Evolutionary conservation across 1,284 basidiomycete genomes (phyloP), one percentile per base, ranked within the genome.

Genomic region (Hypsizygus ulmarius): DNA sequence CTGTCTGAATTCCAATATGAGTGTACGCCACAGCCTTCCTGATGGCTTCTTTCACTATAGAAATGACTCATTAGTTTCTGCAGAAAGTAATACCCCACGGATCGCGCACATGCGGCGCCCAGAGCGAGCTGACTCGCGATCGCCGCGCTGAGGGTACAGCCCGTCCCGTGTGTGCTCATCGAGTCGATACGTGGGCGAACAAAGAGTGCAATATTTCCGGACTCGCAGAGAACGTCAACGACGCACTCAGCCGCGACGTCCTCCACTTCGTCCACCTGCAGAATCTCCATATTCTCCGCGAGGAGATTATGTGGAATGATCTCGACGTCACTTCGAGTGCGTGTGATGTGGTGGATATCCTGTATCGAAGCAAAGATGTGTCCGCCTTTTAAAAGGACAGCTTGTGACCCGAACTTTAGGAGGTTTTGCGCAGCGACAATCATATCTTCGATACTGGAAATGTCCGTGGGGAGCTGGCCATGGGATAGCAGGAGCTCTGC

Each of bases 91-190:
- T 3, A 25, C 48, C 21, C 5, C 25, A 43, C 41, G n/a, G 18
- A 43, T 15, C 14, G 69, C 75, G 63, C 57, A 84, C 84, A 58
- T 1, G 62, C 58, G 10, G 60, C 57, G 30, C 84, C 84, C 32
- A 72, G 70, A 0, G 79, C 84, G 10, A 93, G 69, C 16, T 75
- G 74, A 43, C 84, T 84, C 1, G 88, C 84, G 11, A 97, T 76
- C 0, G 93, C 91, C 0, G 93, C 85, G 33, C 86, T 88, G 7
- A 97, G 74, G 0, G 95, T 97, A 64, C 94, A 98, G 1, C 95
- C 95, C 0, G 95, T 97, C 1, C 95, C 95, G 62, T 97, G 95
- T 0, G 94, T 95, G 54, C 76, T 90, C 18, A 68, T 78, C 8
- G 86, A 85, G 3, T 86, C 73, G 18, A 95, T 71, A 16, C 79